phyloP scores from a whole-genome alignment of 257 asterid species.

The Cordia subcordata region DNA sequence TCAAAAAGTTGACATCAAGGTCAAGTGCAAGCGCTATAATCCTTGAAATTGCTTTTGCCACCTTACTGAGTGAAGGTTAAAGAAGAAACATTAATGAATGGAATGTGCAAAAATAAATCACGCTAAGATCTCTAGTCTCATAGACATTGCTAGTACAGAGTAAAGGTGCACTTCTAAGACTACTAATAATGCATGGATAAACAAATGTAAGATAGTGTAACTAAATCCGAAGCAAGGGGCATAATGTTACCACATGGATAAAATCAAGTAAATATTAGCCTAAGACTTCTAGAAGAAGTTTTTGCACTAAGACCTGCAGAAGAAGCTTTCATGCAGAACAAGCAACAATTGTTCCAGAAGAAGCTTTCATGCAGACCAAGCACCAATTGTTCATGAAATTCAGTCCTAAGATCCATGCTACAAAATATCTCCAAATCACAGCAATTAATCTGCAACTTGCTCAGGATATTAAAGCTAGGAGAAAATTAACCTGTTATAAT shows the following conservation, averaged over 20 bases:
- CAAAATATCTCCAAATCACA: neutral
- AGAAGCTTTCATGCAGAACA: neutral
- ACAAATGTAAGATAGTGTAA: neutral
- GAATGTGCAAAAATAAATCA: no score
- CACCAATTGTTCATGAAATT: neutral
- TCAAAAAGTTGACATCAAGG: slow-evolving; percentile 52
- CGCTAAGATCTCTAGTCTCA: no score
- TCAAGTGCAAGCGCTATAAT: slow-evolving; percentile 80
- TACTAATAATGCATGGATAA: no score
- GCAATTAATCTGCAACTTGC: neutral
- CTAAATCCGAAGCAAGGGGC: neutral
- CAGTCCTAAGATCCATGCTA: neutral
- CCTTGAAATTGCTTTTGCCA: slow-evolving; percentile 57
- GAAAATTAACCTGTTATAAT: neutral
- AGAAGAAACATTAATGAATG: neutral
- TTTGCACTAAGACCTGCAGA: neutral
- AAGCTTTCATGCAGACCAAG: no score
- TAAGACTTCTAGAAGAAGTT: no score
- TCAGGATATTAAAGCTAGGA: neutral
- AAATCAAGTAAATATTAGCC: neutral
- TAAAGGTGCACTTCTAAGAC: no score
- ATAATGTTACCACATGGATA: neutral
- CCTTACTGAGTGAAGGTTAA: slow-evolving; percentile 47
- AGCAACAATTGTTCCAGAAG: no score
- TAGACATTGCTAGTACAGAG: no score